Base-by-base conservation (phyloP, 768 basidiomycete genomes). In the Tricholoma furcatifolium region DNA sequence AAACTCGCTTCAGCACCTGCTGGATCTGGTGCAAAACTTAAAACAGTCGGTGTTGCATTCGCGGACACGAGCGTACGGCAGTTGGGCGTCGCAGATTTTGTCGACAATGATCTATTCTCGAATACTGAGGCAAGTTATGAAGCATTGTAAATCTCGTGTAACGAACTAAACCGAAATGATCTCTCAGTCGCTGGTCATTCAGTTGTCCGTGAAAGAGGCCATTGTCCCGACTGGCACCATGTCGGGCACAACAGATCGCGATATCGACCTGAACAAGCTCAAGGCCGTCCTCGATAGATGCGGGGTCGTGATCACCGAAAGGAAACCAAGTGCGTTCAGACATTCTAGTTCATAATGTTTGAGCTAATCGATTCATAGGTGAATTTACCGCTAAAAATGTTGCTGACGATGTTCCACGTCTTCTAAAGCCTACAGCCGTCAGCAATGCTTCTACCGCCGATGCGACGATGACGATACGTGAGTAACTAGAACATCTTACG, bases 161-260 rank as follows among this genome's bases (percentile, higher is more conserved):
- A 35, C 24, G 23, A 14, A n/a, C 24, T 24, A 32, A 21, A 8
- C 39, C 47, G 36, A 44, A 24, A n/a, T 14, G 35, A 12, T 23
- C 31, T 51, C 21, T 7, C 62, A 98, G 96, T 93, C 93, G 2
- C 80, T 98, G 31, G 74, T 98, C 32, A 98, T 98, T 54, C 97
- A 99, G 66, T 81, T 98, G 2, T 94, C 93, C 0, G 91, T 93
- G n/a, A 98, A 98, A 66, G 97, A 99, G 69, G 93, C 93, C 3
- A 79, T 98, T 49, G 74, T 98, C 38, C 77, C 88, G 2, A 83
- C 82, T 0, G 87, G 87, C n/a, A 88, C 89, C 5, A 71, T 73
- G 0, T 78, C 83, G 35, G 88, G 87, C 0, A 83, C 74, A 2
- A 88, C 88, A 0, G 88, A 91, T 64, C 82, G 88, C 21, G 93